Evolutionary conservation across 768 basidiomycete genomes (phyloP).

Genomic region (Hygrocybe punicea): DNA sequence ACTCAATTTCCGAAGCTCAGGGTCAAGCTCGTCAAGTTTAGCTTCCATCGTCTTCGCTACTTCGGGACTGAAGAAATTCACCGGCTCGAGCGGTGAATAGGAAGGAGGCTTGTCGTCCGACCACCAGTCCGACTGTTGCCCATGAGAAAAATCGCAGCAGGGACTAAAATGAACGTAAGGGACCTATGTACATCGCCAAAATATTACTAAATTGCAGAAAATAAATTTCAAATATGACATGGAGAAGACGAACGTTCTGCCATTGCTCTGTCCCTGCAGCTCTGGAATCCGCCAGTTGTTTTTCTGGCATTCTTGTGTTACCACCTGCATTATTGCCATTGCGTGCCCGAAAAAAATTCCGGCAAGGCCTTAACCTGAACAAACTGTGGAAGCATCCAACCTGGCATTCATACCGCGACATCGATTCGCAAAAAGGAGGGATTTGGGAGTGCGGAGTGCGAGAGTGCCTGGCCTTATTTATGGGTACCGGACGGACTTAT

Average conservation of each 20-base stretch:
- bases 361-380: neutral
- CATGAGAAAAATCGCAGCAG: conserved; percentile 44
- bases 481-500: no score
- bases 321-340: no score
- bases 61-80: conserved; percentile 48
- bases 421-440: no score
- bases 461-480: no score
- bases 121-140: conserved; percentile 27
- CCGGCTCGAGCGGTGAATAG: neutral
- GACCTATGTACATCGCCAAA: neutral
- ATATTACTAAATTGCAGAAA: no score
- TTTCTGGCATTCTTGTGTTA: no score
- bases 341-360: no score
- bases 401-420: no score
- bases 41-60: conserved; percentile 58
- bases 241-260: neutral
- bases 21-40: conserved; percentile 37
- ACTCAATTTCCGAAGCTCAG: conserved; percentile 57
- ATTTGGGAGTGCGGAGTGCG: no score
- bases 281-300: no score
- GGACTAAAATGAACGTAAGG: conserved; percentile 31
- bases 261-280: neutral
- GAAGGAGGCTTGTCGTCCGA: conserved; percentile 37
- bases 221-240: neutral
- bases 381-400: neutral